phyloP scores from a whole-genome alignment of 2,329 filamentous ascomycete genomes.

The Penicillium sp. region DNA sequence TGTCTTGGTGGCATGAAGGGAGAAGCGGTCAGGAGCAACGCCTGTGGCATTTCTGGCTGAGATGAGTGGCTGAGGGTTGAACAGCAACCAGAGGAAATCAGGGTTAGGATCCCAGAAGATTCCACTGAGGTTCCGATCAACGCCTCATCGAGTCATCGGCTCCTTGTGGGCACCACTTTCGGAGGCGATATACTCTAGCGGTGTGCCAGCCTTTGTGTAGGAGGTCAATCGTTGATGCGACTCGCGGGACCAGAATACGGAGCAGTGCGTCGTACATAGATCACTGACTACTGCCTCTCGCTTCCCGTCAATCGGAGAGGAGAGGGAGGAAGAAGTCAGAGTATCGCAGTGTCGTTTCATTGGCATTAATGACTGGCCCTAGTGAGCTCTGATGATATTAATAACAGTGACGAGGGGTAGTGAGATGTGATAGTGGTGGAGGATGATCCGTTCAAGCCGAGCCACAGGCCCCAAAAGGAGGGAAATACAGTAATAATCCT shows the following conservation, averaged over 20 bases:
- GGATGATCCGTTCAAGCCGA: constrained; percentile 9
- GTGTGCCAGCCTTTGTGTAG: constrained; percentile 10
- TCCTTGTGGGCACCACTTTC: constrained; percentile 2
- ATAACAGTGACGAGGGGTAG: constrained; percentile 3
- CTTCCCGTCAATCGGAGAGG: neutral
- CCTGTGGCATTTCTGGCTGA: constrained; percentile 1
- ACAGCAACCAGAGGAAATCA: constrained; percentile 4
- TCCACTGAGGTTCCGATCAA: constrained; percentile 8
- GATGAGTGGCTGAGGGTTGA: constrained; percentile 9
- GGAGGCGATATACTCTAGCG: constrained; percentile 9
- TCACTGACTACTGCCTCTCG: neutral
- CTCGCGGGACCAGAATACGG: neutral
- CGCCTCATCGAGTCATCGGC: constrained; percentile 1
- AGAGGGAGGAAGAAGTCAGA: neutral
- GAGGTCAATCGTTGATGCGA: constrained; percentile 9
- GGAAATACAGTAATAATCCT: neutral
- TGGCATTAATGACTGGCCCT: constrained; percentile 1
- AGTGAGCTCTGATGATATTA: neutral
- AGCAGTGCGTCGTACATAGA: constrained; percentile 11
- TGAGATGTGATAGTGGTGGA: neutral
- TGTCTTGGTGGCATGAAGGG: constrained; percentile 15
- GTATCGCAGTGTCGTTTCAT: neutral
- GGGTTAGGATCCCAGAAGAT: constrained; percentile 2
- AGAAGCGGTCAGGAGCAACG: constrained; percentile 22
- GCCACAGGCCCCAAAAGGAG: constrained; percentile 4